phyloP scores from a whole-genome alignment of 352 stramenopile genomes.

The Chrysophaeum taylorii region DNA sequence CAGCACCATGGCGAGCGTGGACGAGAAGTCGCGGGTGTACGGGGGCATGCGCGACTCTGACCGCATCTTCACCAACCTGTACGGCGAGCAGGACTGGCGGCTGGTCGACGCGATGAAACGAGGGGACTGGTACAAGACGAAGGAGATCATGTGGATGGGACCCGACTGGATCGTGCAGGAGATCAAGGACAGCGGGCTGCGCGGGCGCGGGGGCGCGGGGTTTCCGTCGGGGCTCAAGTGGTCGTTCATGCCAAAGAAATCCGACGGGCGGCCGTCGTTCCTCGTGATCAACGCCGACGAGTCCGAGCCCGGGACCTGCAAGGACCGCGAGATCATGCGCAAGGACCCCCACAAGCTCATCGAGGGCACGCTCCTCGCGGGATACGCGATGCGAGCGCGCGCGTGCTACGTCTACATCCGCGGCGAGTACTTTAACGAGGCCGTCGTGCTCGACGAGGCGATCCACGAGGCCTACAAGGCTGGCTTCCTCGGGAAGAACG shows the following conservation, averaged over 20 bases:
- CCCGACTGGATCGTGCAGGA: slow-evolving; percentile 99
- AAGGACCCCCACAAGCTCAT: slow-evolving; percentile 99
- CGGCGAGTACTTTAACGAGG: slow-evolving; percentile 99
- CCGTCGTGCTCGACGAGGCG: slow-evolving; percentile 91
- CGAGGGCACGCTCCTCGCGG: slow-evolving; percentile 91
- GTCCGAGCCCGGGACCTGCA: slow-evolving; percentile 96
- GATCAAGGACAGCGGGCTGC: slow-evolving; percentile 96
- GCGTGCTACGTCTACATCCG: slow-evolving; percentile 99
- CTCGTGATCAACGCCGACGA: slow-evolving; percentile 99
- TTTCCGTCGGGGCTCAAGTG: slow-evolving; percentile 99
- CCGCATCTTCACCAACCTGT: slow-evolving; percentile 99
- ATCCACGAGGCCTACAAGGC: slow-evolving; percentile 97
- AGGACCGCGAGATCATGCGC: slow-evolving; percentile 99
- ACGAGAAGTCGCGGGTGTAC: too few species aligned
- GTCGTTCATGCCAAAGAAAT: slow-evolving; percentile 98
- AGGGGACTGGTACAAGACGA: slow-evolving; percentile 84
- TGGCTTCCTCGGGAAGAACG: slow-evolving; percentile 89
- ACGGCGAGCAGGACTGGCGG: slow-evolving; percentile 85
- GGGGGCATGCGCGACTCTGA: slow-evolving; percentile 94
- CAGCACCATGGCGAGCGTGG: too few species aligned
- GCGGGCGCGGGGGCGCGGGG: slow-evolving; percentile 89
- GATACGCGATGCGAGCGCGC: slow-evolving; percentile 94
- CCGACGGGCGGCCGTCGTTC: slow-evolving; percentile 93
- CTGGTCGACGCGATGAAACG: slow-evolving; percentile 71
- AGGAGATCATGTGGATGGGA: slow-evolving; percentile 95